Evolutionary conservation across 2,329 filamentous ascomycete genomes (phyloP), one percentile per base, ranked within the genome.

Genomic region (Rhynchosporium secalis): DNA sequence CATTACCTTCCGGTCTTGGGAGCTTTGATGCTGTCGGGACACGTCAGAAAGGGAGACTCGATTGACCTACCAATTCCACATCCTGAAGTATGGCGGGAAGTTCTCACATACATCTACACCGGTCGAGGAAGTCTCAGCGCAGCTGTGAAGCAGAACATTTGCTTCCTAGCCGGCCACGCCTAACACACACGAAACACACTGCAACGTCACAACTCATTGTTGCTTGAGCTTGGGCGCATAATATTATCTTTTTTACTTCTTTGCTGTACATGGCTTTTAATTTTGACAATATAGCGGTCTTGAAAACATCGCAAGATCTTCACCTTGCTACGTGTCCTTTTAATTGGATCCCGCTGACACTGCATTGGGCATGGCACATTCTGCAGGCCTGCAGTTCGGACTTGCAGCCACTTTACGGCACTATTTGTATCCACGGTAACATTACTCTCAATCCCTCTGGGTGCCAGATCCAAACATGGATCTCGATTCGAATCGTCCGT

Each of bases 51-150:
- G 29, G 80, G 82, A 33, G 84, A 86, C 67, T 75, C 76, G 1
- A 76, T 88, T 57, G 83, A 86, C 65, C 74, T 87, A 9, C 84
- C 84, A 0, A 66, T 88, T 60, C 85, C 85, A 1, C 76, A 81
- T 61, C 84, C 85, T 0, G 78, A 80, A 56, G 80, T 76, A 7
- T 88, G 85, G 85, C 69, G 72, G 2, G 78, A 82, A 59, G 86
- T 84, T 0, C 75, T 85, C n/a, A 74, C 76, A 3, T 82, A 83
- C 67, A 76, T 84, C 31, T 86, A 86, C 69, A 83, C 80, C 0
- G 81, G 81, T 41, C 74, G 78, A 58, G 78, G 77, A 12, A 75
- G 77, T 51, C 62, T 80, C 55, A 82, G 79, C 0, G 75, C 77
- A 10, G 76, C 77, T 2, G 78, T 84, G 49, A 77, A 71, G 60